Conservation (phyloP, 169 alveolate species). For the Plasmodium berghei region DNA sequence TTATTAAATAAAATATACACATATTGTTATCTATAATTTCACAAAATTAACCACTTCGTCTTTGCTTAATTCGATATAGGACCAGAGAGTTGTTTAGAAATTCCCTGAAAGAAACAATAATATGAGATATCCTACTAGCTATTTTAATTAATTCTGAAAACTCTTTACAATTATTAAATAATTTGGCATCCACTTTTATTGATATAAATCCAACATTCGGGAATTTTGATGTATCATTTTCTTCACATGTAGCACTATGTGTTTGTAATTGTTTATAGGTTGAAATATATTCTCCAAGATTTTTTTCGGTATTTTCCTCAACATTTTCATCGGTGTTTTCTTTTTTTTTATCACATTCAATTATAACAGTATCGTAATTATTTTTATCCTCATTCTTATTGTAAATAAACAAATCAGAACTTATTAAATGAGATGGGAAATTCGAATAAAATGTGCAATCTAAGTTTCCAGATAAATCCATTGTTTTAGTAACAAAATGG, state of each 20-base stretch:
- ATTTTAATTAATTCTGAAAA: slow-evolving; percentile 60
- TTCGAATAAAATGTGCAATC: slow-evolving; percentile 72
- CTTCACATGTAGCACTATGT: slow-evolving; percentile 4
- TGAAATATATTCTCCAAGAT: not conserved
- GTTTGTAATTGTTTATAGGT: not conserved
- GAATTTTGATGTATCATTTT: not conserved
- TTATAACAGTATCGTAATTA: not conserved
- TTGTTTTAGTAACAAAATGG: slow-evolving; percentile 37
- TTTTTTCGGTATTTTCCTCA: not conserved
- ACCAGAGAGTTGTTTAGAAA: slow-evolving; percentile 50
- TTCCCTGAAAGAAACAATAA: slow-evolving; percentile 66
- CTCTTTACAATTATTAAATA: slow-evolving; percentile 50
- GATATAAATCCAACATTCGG: slow-evolving; percentile 73
- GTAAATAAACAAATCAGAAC: slow-evolving; percentile 48
- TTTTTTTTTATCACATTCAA: not conserved
- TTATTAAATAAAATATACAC: no score
- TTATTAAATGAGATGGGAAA: slow-evolving; percentile 56
- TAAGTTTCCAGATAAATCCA: slow-evolving; percentile 63
- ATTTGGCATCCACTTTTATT: slow-evolving; percentile 47
- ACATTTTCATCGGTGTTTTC: slow-evolving; percentile 9
- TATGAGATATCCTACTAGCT: slow-evolving; percentile 61
- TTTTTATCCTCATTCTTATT: not conserved
- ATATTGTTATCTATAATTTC: not conserved
- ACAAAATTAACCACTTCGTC: slow-evolving; percentile 22
- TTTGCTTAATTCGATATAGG: slow-evolving; percentile 33